Evolutionary conservation across 441 rosid species (phyloP), one percentile per base, ranked within the genome.

Genomic region (Isatis lusitanica): DNA sequence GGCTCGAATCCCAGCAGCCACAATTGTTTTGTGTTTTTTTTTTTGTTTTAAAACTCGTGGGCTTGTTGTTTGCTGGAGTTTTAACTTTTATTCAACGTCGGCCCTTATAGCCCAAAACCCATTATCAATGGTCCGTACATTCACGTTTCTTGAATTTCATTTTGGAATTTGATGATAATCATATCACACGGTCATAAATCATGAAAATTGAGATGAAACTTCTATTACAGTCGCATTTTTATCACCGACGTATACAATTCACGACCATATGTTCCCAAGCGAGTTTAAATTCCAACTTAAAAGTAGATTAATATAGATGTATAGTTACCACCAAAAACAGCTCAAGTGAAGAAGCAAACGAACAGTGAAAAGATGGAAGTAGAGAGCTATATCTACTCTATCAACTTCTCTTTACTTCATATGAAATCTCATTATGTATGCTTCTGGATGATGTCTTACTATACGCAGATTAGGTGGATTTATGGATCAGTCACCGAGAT

Each of bases 1-100:
- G 84, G 90, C 88, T 86, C 83, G 88, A 86, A 83, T 84, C 85
- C 88, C 88, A 83, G 86, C 87, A 84, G 88, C 88, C 88, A 83
- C 90, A 84, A 12, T 35, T 35, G 7, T 7, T 3, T 11, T 24
- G 24, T 52, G 57, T 42, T 12, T 40, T 11, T 42, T 12, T 40
- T 11, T 43, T 6, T 1, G 47, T 11, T 50, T 50, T 6, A 51
- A 0, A 51, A 24, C 9, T 51, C 10, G 2, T 51, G 9, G 57
- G 15, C 57, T 51, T 51, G 21, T 24, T 24, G 57, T 24, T 51
- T 21, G 15, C 8, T 11, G 33, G 15, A 51, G 7, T 51, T 6
- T 51, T 26, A 50, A 51, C 3, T 51, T 6, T 51, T 26, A 50
- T 5, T 51, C 15, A 51, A 11, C 3, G 33, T 51, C 8, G 5